phyloP scores from a whole-genome alignment of 1,284 basidiomycete genomes.

The Heterobasidion annosum region DNA sequence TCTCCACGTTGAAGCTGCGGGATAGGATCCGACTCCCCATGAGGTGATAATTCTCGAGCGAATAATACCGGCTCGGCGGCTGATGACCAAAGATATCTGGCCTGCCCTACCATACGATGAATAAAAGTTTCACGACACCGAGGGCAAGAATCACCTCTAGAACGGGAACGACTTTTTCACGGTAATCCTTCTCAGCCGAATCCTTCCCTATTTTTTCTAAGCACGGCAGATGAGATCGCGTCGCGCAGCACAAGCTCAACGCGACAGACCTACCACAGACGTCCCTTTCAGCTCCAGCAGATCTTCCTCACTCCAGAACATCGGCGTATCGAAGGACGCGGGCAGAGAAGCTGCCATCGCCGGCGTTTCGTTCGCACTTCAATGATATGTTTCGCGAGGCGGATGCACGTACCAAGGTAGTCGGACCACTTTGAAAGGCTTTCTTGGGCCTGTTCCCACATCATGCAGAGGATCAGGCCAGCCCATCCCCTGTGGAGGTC shows the following conservation, averaged over 20 bases:
- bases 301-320: conserved; percentile 86
- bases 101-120: conserved; percentile 39
- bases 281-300: conserved; percentile 78
- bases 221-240: conserved; percentile 7
- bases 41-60: conserved; percentile 74
- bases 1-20: conserved; percentile 77
- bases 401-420: conserved; percentile 50
- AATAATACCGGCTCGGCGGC: conserved; percentile 45
- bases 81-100: conserved; percentile 61
- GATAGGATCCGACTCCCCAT: conserved; percentile 94
- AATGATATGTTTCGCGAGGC: not conserved
- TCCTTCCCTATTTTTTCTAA: conserved; percentile 81
- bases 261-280: conserved; percentile 69
- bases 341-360: conserved; percentile 52
- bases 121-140: not conserved
- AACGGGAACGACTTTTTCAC: conserved; percentile 54
- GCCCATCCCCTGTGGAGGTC: conserved; percentile 72
- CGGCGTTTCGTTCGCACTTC: not conserved
- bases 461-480: conserved; percentile 86
- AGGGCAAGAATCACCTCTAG: conserved; percentile 24
- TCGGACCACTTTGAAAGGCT: conserved; percentile 53
- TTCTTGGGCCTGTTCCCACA: conserved; percentile 79
- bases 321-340: conserved; percentile 76
- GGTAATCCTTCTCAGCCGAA: conserved; percentile 76
- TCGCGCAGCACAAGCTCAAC: conserved; percentile 1